Conservation (phyloP, 768 basidiomycete species). For the Lentinula lateritia region DNA sequence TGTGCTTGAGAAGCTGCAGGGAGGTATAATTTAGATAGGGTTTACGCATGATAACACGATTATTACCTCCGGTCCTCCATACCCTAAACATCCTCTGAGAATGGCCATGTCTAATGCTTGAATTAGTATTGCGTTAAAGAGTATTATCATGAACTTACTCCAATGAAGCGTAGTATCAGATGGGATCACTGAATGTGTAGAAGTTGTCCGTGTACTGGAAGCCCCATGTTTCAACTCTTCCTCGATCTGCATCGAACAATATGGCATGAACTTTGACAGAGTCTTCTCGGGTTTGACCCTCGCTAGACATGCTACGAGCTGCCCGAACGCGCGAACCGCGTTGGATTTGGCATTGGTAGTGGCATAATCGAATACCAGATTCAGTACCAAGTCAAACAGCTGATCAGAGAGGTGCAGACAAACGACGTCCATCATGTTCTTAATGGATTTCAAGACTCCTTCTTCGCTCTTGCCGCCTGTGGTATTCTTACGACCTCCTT, state of each 20-base stretch:
- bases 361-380: conserved; percentile 80
- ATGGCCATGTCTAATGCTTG: conserved; percentile 62
- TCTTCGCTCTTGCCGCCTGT: conserved; percentile 86
- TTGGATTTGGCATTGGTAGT: conserved; percentile 89
- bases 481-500: conserved; percentile 81
- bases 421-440: conserved; percentile 75
- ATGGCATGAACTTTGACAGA: conserved; percentile 74
- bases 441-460: conserved; percentile 69
- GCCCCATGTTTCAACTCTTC: conserved; percentile 89
- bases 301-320: conserved; percentile 80
- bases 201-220: conserved; percentile 78
- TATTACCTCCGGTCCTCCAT: conserved; percentile 60
- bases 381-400: conserved; percentile 81
- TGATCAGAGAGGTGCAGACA: conserved; percentile 74
- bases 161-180: conserved; percentile 91
- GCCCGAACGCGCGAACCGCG: conserved; percentile 85
- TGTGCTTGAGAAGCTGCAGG: conserved; percentile 62
- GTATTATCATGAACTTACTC: conserved; percentile 47
- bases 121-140: neutral
- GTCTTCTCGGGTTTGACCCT: conserved; percentile 72
- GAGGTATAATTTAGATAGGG: neutral
- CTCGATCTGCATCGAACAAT: conserved; percentile 71
- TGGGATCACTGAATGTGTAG: conserved; percentile 64
- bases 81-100: conserved; percentile 75
- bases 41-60: neutral